Evolutionary conservation across 345 rosid species (phyloP).

Genomic region (Populus pruinosa): DNA sequence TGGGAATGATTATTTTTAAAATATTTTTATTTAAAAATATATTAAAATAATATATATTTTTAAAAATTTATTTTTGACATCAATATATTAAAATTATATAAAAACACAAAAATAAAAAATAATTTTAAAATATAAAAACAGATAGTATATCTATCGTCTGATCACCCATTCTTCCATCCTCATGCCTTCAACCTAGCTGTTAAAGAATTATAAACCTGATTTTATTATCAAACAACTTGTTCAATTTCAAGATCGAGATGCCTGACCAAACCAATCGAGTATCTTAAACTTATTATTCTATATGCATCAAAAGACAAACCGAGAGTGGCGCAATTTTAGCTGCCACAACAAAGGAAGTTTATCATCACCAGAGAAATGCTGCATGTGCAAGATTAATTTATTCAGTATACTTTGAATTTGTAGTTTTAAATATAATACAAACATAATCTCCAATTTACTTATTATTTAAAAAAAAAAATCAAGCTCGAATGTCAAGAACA

Average conservation of each 20-base stretch:
- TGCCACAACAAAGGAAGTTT: slow-evolving; percentile 9
- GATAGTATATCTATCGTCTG: neutral
- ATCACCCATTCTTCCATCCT: neutral
- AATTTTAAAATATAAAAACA: too few relatives aligned
- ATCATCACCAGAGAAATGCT: slow-evolving; percentile 3
- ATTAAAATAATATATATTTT: too few relatives aligned
- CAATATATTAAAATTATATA: too few relatives aligned
- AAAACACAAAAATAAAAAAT: too few relatives aligned
- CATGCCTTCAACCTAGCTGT: neutral
- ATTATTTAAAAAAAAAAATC: too few relatives aligned
- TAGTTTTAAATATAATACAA: neutral
- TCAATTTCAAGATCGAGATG: too few relatives aligned
- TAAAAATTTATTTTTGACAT: too few relatives aligned
- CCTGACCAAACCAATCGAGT: too few relatives aligned
- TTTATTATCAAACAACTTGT: too few relatives aligned
- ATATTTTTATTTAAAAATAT: too few relatives aligned
- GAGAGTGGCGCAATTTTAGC: slow-evolving; percentile 9
- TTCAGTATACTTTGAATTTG: neutral
- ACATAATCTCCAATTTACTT: neutral
- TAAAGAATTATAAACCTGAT: neutral
- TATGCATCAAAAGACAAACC: slow-evolving; percentile 5
- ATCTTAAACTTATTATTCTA: neutral
- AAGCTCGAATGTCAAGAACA: too few relatives aligned
- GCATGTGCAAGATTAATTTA: neutral
- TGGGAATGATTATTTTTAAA: too few relatives aligned